Conservation (phyloP, 306 rosid species). For the Lupinus albus region DNA sequence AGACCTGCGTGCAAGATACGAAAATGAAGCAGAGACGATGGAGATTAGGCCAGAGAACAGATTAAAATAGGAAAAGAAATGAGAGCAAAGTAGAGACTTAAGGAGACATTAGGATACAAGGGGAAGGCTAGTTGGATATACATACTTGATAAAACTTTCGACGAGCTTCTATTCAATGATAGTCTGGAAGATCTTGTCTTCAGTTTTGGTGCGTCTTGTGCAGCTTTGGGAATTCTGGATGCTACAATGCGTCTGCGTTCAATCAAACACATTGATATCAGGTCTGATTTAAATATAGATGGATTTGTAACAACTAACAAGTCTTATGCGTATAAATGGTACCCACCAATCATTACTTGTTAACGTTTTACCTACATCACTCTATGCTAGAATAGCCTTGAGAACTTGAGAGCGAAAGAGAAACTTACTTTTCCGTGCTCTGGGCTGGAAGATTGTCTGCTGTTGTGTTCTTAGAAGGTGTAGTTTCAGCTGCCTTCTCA, state of each 20-base stretch:
- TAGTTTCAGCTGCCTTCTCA: conserved; percentile 54
- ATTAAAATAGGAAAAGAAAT: background rate
- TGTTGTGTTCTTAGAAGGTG: conserved; percentile 42
- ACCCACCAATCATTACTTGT: background rate
- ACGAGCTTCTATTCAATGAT: conserved; percentile 67
- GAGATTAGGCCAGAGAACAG: conserved; percentile 17
- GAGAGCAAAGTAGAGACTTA: conserved; percentile 5
- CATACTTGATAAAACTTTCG: conserved; percentile 70
- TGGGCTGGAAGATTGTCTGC: conserved; percentile 40
- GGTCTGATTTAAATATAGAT: background rate
- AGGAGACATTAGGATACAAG: conserved; percentile 7
- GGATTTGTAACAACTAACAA: conserved; percentile 1
- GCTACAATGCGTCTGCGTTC: conserved; percentile 56
- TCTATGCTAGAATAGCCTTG: conserved; percentile 10
- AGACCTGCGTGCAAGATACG: conserved; percentile 54
- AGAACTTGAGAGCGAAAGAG: background rate
- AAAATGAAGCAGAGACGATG: conserved; percentile 35
- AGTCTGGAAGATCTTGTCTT: conserved; percentile 58
- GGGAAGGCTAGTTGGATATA: conserved; percentile 29
- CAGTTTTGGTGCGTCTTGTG: conserved; percentile 46
- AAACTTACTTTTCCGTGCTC: conserved; percentile 58
- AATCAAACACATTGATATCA: conserved; percentile 36
- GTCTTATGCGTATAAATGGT: conserved; percentile 8
- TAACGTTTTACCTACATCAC: conserved; percentile 3
- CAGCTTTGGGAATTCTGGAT: conserved; percentile 67